Conservation (phyloP, 768 basidiomycete genomes). For the Hygrophoropsis aurantiaca region DNA sequence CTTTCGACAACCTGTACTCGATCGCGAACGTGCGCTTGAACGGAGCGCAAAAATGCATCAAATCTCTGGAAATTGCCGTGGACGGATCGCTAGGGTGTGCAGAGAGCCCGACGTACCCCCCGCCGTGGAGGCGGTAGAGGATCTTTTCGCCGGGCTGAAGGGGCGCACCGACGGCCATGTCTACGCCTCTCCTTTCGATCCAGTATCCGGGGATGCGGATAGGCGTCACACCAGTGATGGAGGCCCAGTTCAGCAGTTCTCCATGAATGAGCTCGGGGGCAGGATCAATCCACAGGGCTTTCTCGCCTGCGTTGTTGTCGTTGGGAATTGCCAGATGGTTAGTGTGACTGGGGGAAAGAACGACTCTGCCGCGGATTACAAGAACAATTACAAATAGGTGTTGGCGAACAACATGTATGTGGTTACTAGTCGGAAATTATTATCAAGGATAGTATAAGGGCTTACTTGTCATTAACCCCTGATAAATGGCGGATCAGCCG, state of each 20-base stretch:
- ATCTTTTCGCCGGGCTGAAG: slow-evolving; percentile 32
- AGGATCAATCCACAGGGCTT: slow-evolving; percentile 20
- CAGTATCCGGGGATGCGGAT: slow-evolving; percentile 23
- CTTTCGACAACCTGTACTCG: slow-evolving; percentile 65
- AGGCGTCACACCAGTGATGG: no score
- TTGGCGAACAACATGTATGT: no score
- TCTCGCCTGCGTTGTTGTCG: slow-evolving; percentile 10
- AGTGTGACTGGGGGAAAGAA: neutral
- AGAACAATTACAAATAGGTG: neutral
- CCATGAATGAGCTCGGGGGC: slow-evolving; percentile 19
- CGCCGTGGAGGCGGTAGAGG: slow-evolving; percentile 30
- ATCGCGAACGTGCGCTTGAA: slow-evolving; percentile 52
- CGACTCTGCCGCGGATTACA: slow-evolving; percentile 1
- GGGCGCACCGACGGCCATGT: slow-evolving; percentile 16
- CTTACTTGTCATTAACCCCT: slow-evolving; percentile 10
- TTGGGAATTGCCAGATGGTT: slow-evolving; percentile 7
- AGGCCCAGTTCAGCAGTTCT: slow-evolving; percentile 23
- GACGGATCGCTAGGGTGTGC: slow-evolving; percentile 33
- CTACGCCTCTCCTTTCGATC: slow-evolving; percentile 12
- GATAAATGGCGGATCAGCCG: slow-evolving; percentile 6
- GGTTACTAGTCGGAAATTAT: no score
- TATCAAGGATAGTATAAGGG: no score
- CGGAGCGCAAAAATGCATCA: slow-evolving; percentile 39
- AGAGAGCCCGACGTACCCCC: slow-evolving; percentile 16
- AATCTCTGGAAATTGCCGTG: slow-evolving; percentile 38